Evolutionary conservation across 2,329 filamentous ascomycete species (phyloP).

Genomic region (Rutstroemia sp.): DNA sequence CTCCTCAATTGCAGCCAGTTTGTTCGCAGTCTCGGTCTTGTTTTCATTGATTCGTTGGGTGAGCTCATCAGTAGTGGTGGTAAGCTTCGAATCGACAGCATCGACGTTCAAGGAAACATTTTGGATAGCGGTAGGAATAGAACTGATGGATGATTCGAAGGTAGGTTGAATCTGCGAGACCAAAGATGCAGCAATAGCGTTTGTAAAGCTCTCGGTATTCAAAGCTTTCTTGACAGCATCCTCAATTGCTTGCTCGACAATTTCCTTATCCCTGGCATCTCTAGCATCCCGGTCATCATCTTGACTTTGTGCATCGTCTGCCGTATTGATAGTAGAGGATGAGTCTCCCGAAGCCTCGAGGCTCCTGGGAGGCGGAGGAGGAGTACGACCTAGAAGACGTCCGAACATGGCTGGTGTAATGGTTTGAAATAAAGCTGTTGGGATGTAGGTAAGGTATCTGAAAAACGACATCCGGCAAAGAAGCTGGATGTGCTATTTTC

Average conservation of each 20-base stretch:
- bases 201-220: conserved; percentile 23
- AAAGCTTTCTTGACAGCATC: conserved; percentile 22
- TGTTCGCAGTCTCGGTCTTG: conserved; percentile 18
- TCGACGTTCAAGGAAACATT: conserved; percentile 14
- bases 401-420: conserved; percentile 9
- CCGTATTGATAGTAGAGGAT: neutral
- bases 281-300: too few species aligned
- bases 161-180: conserved; percentile 25
- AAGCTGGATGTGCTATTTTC: conserved; percentile 3
- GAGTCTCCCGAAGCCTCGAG: neutral
- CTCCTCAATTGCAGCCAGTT: conserved; percentile 23
- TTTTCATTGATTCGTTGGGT: conserved; percentile 20
- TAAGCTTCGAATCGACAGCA: conserved; percentile 20
- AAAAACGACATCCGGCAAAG: conserved; percentile 12
- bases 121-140: conserved; percentile 8
- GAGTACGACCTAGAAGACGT: conserved; percentile 6
- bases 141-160: conserved; percentile 21
- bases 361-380: conserved; percentile 8
- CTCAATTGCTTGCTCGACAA: conserved; percentile 19
- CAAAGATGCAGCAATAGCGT: conserved; percentile 24
- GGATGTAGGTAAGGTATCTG: conserved; percentile 8
- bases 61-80: conserved; percentile 19
- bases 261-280: conserved; percentile 17
- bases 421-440: conserved; percentile 5
- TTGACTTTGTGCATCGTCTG: conserved; percentile 1